Conservation (phyloP, 129 eudicot species). For the Sambucus nigra region DNA sequence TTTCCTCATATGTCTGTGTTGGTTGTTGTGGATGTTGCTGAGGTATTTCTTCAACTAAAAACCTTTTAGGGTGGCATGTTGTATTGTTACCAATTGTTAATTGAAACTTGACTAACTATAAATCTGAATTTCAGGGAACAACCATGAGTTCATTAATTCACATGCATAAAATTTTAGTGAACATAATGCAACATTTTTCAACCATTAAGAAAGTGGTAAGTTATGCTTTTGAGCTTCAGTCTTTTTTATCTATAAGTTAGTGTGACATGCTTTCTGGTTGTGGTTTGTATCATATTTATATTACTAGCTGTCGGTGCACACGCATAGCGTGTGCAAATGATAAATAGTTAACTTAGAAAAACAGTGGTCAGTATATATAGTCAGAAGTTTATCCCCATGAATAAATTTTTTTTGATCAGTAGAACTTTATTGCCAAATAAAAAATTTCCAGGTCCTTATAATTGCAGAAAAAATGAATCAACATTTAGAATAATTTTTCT, state of each 20-base stretch:
- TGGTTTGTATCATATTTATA: constrained; percentile 11
- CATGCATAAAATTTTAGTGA: constrained; percentile 85
- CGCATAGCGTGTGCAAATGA: no score
- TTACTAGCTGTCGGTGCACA: no score
- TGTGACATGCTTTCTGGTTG: constrained; percentile 2
- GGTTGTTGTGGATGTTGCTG: constrained; percentile 97
- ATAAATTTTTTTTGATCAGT: no score
- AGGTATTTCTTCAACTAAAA: constrained; percentile 40
- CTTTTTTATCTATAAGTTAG: constrained; percentile 4
- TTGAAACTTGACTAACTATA: constrained; percentile 5
- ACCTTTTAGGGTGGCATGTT: not conserved
- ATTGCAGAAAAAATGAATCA: no score
- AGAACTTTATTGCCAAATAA: no score
- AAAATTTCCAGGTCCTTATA: no score
- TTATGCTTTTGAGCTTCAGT: constrained; percentile 3
- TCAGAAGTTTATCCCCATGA: no score
- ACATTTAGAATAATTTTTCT: no score
- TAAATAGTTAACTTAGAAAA: no score
- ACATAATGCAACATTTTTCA: constrained; percentile 69
- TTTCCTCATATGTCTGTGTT: constrained; percentile 80
- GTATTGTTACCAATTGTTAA: not conserved
- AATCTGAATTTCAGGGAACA: constrained; percentile 67
- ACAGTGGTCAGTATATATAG: no score
- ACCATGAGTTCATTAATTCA: constrained; percentile 94
- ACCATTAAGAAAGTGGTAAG: constrained; percentile 80